phyloP scores from a whole-genome alignment of 2,329 filamentous ascomycete genomes.

The Epichloe gansuensis region DNA sequence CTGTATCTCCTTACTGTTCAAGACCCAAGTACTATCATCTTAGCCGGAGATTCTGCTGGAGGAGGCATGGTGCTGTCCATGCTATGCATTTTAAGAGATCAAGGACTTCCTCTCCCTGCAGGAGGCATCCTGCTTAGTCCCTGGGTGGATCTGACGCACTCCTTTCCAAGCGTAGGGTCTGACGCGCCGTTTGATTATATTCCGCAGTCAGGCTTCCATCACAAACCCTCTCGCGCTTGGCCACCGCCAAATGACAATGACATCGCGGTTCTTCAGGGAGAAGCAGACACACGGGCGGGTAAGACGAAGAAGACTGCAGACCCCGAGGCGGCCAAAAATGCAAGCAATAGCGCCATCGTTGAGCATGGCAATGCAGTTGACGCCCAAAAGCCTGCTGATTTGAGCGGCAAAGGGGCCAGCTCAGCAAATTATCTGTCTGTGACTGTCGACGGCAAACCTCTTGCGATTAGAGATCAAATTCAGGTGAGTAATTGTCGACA shows the following conservation, averaged over 20 bases:
- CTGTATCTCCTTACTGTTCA: constrained; percentile 67
- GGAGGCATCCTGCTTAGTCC: constrained; percentile 86
- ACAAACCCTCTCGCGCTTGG: constrained; percentile 84
- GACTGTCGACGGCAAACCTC: constrained; percentile 54
- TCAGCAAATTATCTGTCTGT: constrained; percentile 42
- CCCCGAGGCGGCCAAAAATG: constrained; percentile 11
- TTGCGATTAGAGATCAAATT: constrained; percentile 81
- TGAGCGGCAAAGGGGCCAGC: constrained; percentile 13
- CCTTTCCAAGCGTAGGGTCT: constrained; percentile 76
- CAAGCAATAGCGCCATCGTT: constrained; percentile 23
- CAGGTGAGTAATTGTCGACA: constrained; percentile 41
- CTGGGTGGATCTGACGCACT: constrained; percentile 93
- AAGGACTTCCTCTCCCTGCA: constrained; percentile 71
- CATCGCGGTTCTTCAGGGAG: constrained; percentile 38
- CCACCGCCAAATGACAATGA: constrained; percentile 80
- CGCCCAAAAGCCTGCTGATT: constrained; percentile 14
- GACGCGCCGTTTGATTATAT: constrained; percentile 76
- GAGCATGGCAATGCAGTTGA: constrained; percentile 15
- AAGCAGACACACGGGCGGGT: constrained; percentile 31
- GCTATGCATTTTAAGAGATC: constrained; percentile 70
- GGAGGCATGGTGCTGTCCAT: constrained; percentile 79
- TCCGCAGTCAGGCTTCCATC: constrained; percentile 74
- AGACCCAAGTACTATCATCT: constrained; percentile 67
- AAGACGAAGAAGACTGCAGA: constrained; percentile 11
- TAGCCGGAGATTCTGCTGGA: constrained; percentile 88